Evolutionary conservation across 2,329 filamentous ascomycete species (phyloP), one percentile per base, ranked within the genome.

Genomic region (Neofusicoccum sp.): DNA sequence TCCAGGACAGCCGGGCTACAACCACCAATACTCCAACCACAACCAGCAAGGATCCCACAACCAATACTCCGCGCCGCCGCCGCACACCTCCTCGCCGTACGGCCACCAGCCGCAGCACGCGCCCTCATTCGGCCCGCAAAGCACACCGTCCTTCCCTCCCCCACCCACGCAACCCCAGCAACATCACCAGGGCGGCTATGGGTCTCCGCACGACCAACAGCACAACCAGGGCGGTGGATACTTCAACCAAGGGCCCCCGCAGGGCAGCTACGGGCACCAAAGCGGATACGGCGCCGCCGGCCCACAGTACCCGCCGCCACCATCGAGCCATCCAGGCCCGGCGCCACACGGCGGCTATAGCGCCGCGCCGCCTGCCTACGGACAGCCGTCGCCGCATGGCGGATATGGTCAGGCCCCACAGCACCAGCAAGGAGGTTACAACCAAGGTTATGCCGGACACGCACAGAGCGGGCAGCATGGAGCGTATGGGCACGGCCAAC

Each of bases 21-120:
- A 47, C 34, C 48, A 47, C 33, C 43, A 45, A 40, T 56, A 56
- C 26, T 34, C 49, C 43, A 47, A 44, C 40, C 49, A 51, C 24
- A 57, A 58, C 20, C 33, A 31, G 28, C 47, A 45, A 45, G 28
- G n/a, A 5, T 26, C 24, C 16, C 58, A 72, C 53, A 69, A 69
- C 34, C 69, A 71, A 58, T 70, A 72, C 60, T 66, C 38, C n/a
- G 40, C 58, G 34, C 47, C 49, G n/a, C 43, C 59, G 20, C 41
- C 41, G 4, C 49, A 57, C 20, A 53, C 43, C n/a, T 31, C 49
- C 31, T 20, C 16, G 9, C 40, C 31, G 16, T 47, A 24, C 24
- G 26, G 51, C 7, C 41, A 48, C 34, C 49, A 43, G 20, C 49
- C 49, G 26, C 49, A 56, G 31, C 49, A 61, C 24, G 7, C 49